Evolutionary conservation across 768 basidiomycete species (phyloP), one percentile per base, ranked within the genome.

Genomic region (Pisolithus tinctorius): DNA sequence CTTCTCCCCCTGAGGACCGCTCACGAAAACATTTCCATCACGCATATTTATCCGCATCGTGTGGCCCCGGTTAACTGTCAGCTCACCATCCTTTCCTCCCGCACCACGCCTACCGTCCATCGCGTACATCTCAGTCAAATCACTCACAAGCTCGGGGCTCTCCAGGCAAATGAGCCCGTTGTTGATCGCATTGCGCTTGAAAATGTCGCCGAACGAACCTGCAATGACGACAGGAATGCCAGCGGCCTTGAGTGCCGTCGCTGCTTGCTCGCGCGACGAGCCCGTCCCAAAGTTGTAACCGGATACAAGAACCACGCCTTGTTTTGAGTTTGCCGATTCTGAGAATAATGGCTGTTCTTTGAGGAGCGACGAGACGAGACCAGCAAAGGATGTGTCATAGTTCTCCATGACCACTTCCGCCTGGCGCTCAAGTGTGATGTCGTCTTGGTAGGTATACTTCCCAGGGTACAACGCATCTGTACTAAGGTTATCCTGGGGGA

Each of bases 341-440:
- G 63, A 43, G 7, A 23, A 39, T 39, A 61, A 52, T 16, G 43
- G n/a, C 34, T 61, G 56, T 39, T 60, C 54, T 41, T 62, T 55
- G 14, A 74, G 65, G 14, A 88, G 68, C 10, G 77, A 70, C 3
- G 81, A 78, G 36, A 89, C 84, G 48, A 81, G 79, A 1, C 73
- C 48, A 11, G 95, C 88, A 66, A 98, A 98, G 0, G 76, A 69
- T 0, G 91, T 85, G 61, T 99, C 95, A 68, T 99, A 98, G 73
- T 98, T 99, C 73, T 99, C 95, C 94, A 98, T 97, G 38, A 97
- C 95, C 20, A 98, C 88, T 61, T 96, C 82, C 2, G 93, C 94
- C 67, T 98, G 96, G 27, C 84, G 81, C 55, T 84, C 86, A 34
- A 93, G 91, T 2, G 95, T 97, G 66, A 99, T 96, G 62, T 97